Conservation (phyloP, 768 basidiomycete species). For the Cyathus striatus region DNA sequence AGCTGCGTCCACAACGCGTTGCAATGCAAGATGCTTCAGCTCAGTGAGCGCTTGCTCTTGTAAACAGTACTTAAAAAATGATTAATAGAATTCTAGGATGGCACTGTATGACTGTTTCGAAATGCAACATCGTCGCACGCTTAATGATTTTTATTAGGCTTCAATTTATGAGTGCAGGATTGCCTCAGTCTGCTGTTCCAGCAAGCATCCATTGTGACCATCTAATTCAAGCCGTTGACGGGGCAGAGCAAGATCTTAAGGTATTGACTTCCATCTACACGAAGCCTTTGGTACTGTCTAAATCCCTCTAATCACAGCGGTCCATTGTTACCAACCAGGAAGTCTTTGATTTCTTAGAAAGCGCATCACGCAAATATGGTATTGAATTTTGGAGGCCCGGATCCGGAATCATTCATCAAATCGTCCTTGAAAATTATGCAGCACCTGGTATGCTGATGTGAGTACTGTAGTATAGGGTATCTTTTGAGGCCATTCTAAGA, state of each 20-base stretch:
- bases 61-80: no score
- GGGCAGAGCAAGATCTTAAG: conserved; percentile 82
- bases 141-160: conserved; percentile 40
- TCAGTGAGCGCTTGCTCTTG: conserved; percentile 80
- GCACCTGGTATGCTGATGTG: conserved; percentile 93
- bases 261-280: conserved; percentile 31
- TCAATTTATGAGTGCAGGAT: conserved; percentile 97
- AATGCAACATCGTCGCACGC: background rate
- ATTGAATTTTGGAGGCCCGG: conserved; percentile 99
- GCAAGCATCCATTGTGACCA: conserved; percentile 97
- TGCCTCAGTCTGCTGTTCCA: conserved; percentile 78
- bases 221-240: conserved; percentile 89
- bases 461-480: conserved; percentile 11
- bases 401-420: no score
- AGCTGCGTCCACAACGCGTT: conserved; percentile 87
- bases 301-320: conserved; percentile 36
- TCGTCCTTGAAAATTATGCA: conserved; percentile 96
- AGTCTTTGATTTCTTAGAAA: conserved; percentile 96
- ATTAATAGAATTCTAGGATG: conserved; percentile 63
- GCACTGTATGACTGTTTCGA: conserved; percentile 51
- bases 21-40: conserved; percentile 97
- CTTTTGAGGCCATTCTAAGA: conserved; percentile 5
- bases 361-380: conserved; percentile 84
- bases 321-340: conserved; percentile 90
- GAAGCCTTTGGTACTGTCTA: background rate